Evolutionary conservation across 129 eudicot genomes (phyloP).

Genomic region (Tanacetum coccineum): DNA sequence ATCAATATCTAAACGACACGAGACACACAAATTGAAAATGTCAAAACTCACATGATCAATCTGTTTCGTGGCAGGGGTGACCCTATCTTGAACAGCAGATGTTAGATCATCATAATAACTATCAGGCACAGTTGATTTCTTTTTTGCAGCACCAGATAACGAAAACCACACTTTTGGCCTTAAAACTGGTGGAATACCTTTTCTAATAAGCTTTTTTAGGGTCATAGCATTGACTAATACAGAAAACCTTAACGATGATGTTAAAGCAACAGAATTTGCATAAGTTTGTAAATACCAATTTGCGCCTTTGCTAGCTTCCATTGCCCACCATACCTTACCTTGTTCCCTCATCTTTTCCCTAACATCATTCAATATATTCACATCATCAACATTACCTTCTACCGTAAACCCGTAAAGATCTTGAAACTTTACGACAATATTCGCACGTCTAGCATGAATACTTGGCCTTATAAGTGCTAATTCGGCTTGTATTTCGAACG

Average conservation of each 20-base stretch:
- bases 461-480: constrained; percentile 68
- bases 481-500: constrained; percentile 51
- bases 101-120: constrained; percentile 81
- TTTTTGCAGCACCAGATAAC: constrained; percentile 93
- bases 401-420: constrained; percentile 90
- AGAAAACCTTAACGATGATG: constrained; percentile 47
- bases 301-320: constrained; percentile 79
- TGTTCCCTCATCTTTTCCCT: constrained; percentile 87
- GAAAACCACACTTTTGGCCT: constrained; percentile 92
- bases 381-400: constrained; percentile 99
- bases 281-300: constrained; percentile 77
- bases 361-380: constrained; percentile 86
- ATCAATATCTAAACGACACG: neutral
- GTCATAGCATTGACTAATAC: constrained; percentile 67
- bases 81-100: constrained; percentile 67
- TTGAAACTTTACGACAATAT: constrained; percentile 81
- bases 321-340: constrained; percentile 89
- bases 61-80: constrained; percentile 86
- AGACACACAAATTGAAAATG: neutral
- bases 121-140: constrained; percentile 89
- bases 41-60: constrained; percentile 81
- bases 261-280: constrained; percentile 26
- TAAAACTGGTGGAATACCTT: constrained; percentile 78
- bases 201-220: constrained; percentile 70
- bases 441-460: constrained; percentile 90